These are phyloP conservation scores for Cladophialophora immunda DNA, from an alignment of 2,329 filamentous ascomycete genomes.

Conservation along the genomic window DNA sequence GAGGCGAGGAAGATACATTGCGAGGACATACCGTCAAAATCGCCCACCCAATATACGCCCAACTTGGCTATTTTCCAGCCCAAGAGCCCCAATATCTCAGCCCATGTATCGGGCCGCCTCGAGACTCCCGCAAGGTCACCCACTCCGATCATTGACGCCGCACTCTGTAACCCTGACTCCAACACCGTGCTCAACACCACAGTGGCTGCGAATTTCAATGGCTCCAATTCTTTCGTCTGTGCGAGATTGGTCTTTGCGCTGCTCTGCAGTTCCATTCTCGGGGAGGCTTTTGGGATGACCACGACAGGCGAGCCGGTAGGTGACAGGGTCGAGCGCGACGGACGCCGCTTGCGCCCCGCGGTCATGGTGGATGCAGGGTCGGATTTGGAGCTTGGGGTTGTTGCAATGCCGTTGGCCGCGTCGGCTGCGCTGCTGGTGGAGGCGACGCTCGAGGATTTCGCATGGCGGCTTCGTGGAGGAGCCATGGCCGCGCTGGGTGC, in stretches of 20 bases:
- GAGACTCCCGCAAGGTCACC: constrained; percentile 74
- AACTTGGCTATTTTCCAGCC: constrained; percentile 71
- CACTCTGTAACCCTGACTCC: constrained; percentile 70
- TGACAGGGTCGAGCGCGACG: constrained; percentile 25
- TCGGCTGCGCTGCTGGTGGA: constrained; percentile 26
- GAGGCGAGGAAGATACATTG: background rate
- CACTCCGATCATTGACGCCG: constrained; percentile 67
- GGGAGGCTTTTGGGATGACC: constrained; percentile 12
- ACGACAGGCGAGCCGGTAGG: constrained; percentile 25
- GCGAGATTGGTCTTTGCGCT: background rate
- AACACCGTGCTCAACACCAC: constrained; percentile 67
- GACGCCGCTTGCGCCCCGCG: constrained; percentile 25
- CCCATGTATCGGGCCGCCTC: constrained; percentile 68
- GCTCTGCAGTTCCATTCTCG: constrained; percentile 1
- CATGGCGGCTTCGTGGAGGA: constrained; percentile 32
- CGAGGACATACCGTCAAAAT: constrained; percentile 67
- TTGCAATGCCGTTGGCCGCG: constrained; percentile 20
- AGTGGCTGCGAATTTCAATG: constrained; percentile 54
- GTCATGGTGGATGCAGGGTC: constrained; percentile 14
- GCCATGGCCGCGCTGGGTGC: constrained; percentile 25
- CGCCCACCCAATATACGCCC: constrained; percentile 74
- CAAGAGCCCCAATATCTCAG: constrained; percentile 66
- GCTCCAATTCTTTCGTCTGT: constrained; percentile 13
- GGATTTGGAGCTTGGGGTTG: constrained; percentile 19
- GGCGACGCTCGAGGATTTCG: constrained; percentile 31